Percentiles rank a stretch among this genome's conserved stretches.
Evolutionary conservation across 2,329 filamentous ascomycete genomes (phyloP).

Genomic region (Scolecobasidium constrictum): DNA sequence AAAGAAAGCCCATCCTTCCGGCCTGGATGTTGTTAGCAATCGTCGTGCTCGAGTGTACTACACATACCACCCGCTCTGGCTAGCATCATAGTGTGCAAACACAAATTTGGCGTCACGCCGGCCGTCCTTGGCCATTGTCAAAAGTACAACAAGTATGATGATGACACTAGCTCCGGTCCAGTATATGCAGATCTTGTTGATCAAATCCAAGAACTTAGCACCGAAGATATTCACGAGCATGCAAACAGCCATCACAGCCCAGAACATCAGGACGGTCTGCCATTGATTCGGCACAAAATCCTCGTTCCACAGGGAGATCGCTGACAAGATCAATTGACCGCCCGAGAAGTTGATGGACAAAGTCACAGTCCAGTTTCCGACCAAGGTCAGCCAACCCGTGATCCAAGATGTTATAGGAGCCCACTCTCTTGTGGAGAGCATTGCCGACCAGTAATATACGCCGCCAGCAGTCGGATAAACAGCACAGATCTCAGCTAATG

Average conservation of each 20-base stretch:
- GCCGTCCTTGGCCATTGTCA: constrained; percentile 49
- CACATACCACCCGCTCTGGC: constrained; percentile 36
- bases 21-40: constrained; percentile 27
- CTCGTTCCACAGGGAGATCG: constrained; percentile 60
- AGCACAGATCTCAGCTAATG: constrained; percentile 57
- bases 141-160: constrained; percentile 56
- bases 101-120: constrained; percentile 52
- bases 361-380: constrained; percentile 63
- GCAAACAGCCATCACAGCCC: constrained; percentile 57
- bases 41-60: background rate
- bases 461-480: constrained; percentile 59
- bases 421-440: constrained; percentile 54
- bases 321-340: constrained; percentile 56
- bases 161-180: constrained; percentile 58
- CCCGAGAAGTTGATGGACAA: constrained; percentile 59
- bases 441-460: constrained; percentile 60
- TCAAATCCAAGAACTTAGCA: constrained; percentile 51
- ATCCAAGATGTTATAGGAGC: constrained; percentile 59
- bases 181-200: constrained; percentile 47
- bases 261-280: constrained; percentile 63
- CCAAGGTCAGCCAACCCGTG: constrained; percentile 60
- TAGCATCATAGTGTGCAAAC: constrained; percentile 58
- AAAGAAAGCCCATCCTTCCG: constrained; percentile 61
- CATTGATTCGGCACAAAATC: constrained; percentile 55
- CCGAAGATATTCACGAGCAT: constrained; percentile 55